phyloP scores from a whole-genome alignment of 2,329 filamentous ascomycete genomes.

The Botrytis sinoallii region DNA sequence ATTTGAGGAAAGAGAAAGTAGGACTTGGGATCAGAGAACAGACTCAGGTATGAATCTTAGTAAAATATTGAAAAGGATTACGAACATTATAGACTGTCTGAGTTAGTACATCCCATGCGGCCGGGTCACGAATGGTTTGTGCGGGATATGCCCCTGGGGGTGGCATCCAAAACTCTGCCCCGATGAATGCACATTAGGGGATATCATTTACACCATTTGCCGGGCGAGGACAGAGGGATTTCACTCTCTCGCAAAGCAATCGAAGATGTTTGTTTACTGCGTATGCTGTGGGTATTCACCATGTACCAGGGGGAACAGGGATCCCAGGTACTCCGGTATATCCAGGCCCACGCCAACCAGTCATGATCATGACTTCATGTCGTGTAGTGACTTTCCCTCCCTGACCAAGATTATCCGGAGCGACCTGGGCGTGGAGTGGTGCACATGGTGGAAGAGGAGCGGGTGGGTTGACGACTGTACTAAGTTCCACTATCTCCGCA shows the following conservation, averaged over 20 bases:
- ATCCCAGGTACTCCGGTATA: not conserved
- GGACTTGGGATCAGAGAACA: not conserved
- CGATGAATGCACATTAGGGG: not conserved
- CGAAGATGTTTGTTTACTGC: not conserved
- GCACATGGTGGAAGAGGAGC: not conserved
- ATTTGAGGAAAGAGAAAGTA: not conserved
- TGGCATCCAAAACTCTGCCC: not conserved
- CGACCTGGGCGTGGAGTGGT: not conserved
- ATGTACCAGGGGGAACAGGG: not conserved
- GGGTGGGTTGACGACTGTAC: not conserved
- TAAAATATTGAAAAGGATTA: not conserved
- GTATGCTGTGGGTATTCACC: not conserved
- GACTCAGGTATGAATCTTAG: not conserved
- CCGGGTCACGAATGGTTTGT: not conserved
- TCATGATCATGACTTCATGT: not conserved
- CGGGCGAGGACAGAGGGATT: not conserved
- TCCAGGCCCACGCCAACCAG: not conserved
- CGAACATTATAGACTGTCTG: not conserved
- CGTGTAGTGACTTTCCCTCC: not conserved
- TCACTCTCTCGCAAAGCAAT: not conserved
- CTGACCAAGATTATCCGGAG: not conserved
- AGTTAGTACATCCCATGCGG: not conserved
- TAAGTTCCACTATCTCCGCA: not conserved
- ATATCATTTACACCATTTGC: not conserved
- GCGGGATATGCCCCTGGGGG: not conserved